phyloP scores from a whole-genome alignment of 2,329 filamentous ascomycete genomes.

The Botrytis pseudocinerea region DNA sequence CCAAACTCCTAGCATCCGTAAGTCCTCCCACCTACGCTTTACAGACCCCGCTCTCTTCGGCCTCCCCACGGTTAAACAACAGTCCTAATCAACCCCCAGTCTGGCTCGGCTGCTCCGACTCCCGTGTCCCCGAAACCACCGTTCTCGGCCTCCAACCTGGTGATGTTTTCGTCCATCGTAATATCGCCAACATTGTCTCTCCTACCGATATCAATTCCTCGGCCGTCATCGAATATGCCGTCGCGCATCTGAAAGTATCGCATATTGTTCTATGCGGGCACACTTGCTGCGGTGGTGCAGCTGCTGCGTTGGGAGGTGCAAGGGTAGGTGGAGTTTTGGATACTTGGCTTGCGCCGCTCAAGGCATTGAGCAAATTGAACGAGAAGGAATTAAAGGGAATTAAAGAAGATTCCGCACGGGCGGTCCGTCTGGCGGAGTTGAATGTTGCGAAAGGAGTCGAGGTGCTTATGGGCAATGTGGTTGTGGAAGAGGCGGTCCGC shows the following conservation, averaged over 20 bases:
- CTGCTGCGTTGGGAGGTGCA: slow-evolving; percentile 53
- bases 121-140: slow-evolving; percentile 79
- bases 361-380: slow-evolving; percentile 48
- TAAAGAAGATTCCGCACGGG: slow-evolving; percentile 54
- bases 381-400: slow-evolving; percentile 57
- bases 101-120: slow-evolving; percentile 88
- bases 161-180: slow-evolving; percentile 86
- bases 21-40: slow-evolving; percentile 35
- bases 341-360: slow-evolving; percentile 55
- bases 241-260: slow-evolving; percentile 68
- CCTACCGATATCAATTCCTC: slow-evolving; percentile 73
- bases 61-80: neutral
- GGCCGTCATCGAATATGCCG: slow-evolving; percentile 78
- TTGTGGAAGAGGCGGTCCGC: slow-evolving; percentile 67
- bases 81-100: slow-evolving; percentile 46
- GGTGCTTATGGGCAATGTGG: slow-evolving; percentile 66
- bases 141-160: slow-evolving; percentile 77
- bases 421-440: slow-evolving; percentile 68
- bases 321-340: slow-evolving; percentile 56
- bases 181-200: slow-evolving; percentile 83
- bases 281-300: slow-evolving; percentile 66
- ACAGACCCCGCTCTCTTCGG: neutral
- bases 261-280: slow-evolving; percentile 72
- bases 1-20: slow-evolving; percentile 64
- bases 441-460: slow-evolving; percentile 72